Evolutionary conservation across 23 red algal species (phyloP).

Genomic region (Chondrus crispus): DNA sequence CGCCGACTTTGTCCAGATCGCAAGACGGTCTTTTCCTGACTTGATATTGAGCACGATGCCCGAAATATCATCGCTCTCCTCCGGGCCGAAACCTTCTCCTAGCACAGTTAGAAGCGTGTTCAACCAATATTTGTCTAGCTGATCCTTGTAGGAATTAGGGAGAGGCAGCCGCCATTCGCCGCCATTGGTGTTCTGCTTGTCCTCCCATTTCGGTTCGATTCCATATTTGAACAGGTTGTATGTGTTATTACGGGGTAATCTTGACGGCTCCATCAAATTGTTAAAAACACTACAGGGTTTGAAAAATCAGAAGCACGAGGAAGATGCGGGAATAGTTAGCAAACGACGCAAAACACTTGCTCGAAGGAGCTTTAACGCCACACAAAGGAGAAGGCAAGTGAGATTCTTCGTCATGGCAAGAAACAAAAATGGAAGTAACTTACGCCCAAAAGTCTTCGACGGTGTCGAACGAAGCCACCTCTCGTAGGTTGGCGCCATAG

Average conservation of each 20-base stretch:
- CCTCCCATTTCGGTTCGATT: constrained; percentile 95
- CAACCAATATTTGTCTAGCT: constrained; percentile 85
- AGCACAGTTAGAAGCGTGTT: constrained; percentile 82
- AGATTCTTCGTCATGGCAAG: neutral
- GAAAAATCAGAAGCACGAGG: neutral
- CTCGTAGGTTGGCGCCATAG: constrained; percentile 64
- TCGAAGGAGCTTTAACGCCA: too few species aligned
- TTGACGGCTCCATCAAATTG: constrained; percentile 82
- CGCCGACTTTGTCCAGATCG: constrained; percentile 89
- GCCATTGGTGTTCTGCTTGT: constrained; percentile 67
- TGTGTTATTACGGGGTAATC: constrained; percentile 56
- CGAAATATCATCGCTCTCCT: constrained; percentile 92
- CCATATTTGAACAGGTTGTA: constrained; percentile 93
- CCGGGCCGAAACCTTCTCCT: constrained; percentile 78
- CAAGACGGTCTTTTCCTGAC: constrained; percentile 49
- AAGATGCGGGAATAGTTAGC: neutral
- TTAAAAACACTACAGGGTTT: constrained; percentile 77
- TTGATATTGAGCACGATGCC: constrained; percentile 83
- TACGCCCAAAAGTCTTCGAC: constrained; percentile 96
- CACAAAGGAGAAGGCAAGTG: neutral
- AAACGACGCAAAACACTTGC: too few species aligned
- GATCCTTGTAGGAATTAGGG: neutral
- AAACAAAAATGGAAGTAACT: neutral
- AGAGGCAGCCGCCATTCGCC: constrained; percentile 81
- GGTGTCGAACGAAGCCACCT: constrained; percentile 75